Percentiles rank a stretch among this genome's conserved stretches.
Conservation (phyloP, 768 basidiomycete species). For the Mycena venus region DNA sequence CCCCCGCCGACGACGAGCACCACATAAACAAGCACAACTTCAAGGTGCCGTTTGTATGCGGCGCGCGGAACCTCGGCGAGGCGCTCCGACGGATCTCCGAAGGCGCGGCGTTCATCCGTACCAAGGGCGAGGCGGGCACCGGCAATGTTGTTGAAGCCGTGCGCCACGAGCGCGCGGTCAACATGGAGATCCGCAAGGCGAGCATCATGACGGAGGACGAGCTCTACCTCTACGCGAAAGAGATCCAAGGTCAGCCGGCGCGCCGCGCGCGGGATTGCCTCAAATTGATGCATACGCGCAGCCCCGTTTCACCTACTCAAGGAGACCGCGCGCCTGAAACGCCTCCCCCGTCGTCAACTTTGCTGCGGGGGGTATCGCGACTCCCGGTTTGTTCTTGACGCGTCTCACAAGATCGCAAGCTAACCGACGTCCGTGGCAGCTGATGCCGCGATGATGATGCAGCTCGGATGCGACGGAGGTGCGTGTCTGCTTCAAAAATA, state of each 20-base stretch:
- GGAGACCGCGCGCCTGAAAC: constrained; percentile 94
- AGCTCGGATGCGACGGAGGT: constrained; percentile 97
- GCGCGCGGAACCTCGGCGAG: constrained; percentile 95
- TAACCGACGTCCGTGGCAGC: constrained; percentile 55
- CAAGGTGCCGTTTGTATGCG: constrained; percentile 97
- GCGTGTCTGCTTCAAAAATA: constrained; percentile 43
- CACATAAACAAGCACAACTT: constrained; percentile 97
- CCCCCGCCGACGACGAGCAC: constrained; percentile 95
- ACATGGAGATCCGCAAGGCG: constrained; percentile 86
- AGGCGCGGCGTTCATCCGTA: constrained; percentile 98
- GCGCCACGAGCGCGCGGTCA: constrained; percentile 88
- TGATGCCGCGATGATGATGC: constrained; percentile 99
- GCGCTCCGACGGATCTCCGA: constrained; percentile 96
- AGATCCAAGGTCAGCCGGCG: constrained; percentile 63
- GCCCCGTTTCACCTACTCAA: constrained; percentile 97
- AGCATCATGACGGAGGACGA: constrained; percentile 95
- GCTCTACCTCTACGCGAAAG: constrained; percentile 93
- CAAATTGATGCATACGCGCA: neutral
- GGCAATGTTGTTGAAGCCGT: constrained; percentile 96
- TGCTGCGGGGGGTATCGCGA: constrained; percentile 94
- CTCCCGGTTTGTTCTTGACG: constrained; percentile 72
- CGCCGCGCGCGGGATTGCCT: neutral
- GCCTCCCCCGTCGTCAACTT: constrained; percentile 97
- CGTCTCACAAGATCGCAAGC: neutral
- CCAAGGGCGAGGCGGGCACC: constrained; percentile 94